Conservation (phyloP, 2,329 filamentous ascomycete genomes). For the Hymenoscyphus infarciens region DNA sequence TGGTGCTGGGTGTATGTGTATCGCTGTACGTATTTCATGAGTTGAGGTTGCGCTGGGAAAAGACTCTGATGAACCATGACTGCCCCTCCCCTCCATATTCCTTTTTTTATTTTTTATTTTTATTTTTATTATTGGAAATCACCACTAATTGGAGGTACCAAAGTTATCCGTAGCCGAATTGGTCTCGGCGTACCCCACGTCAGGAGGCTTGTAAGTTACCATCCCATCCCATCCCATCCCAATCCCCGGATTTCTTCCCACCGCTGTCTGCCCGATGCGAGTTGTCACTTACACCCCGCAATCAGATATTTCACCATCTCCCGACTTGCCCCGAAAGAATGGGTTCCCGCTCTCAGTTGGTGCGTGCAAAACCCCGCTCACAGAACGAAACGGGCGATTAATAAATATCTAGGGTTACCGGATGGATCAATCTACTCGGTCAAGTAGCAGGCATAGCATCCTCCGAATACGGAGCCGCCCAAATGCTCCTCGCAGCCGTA, state of each 20-base stretch:
- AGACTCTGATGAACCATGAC: constrained; percentile 7
- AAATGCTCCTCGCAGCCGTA: constrained; percentile 53
- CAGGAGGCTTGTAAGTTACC: constrained; percentile 41
- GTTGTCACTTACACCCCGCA: constrained; percentile 22
- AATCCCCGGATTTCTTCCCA: constrained; percentile 1
- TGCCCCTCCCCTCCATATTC: not conserved
- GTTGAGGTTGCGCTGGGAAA: not conserved
- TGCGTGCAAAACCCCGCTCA: constrained; percentile 8
- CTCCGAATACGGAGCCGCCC: constrained; percentile 53
- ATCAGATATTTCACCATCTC: constrained; percentile 52
- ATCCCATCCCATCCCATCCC: not conserved
- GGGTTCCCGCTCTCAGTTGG: constrained; percentile 49
- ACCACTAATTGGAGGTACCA: not conserved
- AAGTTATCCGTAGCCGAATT: constrained; percentile 51
- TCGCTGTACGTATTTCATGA: constrained; percentile 37
- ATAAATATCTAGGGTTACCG: constrained; percentile 30
- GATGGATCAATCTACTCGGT: constrained; percentile 51
- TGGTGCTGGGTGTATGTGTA: constrained; percentile 53
- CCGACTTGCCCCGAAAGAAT: constrained; percentile 46
- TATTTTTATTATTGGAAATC: no score
- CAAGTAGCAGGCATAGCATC: constrained; percentile 50
- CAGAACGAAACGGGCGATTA: not conserved
- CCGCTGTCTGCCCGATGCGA: not conserved
- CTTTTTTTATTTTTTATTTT: no score
- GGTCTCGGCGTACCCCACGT: constrained; percentile 56